These are phyloP conservation scores for Penicillium fuscoglaucum DNA, from an alignment of 2,329 filamentous ascomycete species.

Conservation along the genomic window DNA sequence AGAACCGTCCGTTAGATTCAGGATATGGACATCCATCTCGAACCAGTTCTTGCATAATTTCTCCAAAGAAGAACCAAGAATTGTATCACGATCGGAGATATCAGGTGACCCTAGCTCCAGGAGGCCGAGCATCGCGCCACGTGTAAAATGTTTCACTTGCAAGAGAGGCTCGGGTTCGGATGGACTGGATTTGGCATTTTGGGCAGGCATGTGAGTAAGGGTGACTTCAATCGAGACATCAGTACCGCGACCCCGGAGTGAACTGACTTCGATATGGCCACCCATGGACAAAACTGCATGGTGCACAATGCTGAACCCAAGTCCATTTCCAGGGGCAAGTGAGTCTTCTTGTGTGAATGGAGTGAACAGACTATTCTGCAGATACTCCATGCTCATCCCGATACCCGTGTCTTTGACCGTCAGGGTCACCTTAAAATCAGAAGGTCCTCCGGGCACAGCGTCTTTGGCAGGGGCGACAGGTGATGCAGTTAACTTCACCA, in stretches of 20 bases:
- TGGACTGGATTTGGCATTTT: neutral
- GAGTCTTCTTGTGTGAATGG: slow-evolving; percentile 24
- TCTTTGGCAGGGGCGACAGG: neutral
- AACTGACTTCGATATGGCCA: slow-evolving; percentile 29
- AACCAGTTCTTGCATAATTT: slow-evolving; percentile 19
- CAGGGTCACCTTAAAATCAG: slow-evolving; percentile 20
- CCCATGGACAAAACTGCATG: slow-evolving; percentile 31
- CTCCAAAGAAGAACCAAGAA: neutral
- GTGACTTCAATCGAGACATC: slow-evolving; percentile 4
- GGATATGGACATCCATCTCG: neutral
- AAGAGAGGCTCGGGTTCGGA: neutral
- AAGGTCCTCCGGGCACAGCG: slow-evolving; percentile 20
- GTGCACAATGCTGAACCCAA: slow-evolving; percentile 56
- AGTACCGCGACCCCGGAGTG: neutral
- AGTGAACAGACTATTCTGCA: slow-evolving; percentile 21
- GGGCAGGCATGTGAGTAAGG: neutral
- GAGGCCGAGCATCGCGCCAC: neutral
- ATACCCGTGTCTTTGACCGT: slow-evolving; percentile 33
- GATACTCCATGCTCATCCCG: slow-evolving; percentile 29
- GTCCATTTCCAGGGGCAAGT: slow-evolving; percentile 21
- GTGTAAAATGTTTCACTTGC: neutral
- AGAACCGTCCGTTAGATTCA: slow-evolving; percentile 3
- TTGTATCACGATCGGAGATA: neutral
- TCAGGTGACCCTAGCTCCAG: neutral
- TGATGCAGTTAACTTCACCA: neutral